Conservation (phyloP, 768 basidiomycete species). For the Russula sp. region DNA sequence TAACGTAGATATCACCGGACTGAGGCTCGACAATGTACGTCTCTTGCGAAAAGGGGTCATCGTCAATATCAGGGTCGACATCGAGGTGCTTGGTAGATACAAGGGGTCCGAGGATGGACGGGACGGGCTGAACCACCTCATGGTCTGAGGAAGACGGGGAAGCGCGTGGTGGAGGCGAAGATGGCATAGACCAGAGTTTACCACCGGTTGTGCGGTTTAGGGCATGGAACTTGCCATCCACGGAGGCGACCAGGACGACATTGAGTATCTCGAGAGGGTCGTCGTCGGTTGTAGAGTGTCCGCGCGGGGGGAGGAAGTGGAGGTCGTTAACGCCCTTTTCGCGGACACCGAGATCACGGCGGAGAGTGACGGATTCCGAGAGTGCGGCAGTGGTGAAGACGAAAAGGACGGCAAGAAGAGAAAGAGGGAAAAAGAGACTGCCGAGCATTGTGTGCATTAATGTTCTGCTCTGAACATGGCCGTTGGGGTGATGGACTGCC, state of each 20-base stretch:
- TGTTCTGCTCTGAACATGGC: neutral
- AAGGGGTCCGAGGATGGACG: slow-evolving; percentile 65
- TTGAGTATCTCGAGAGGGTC: slow-evolving; percentile 67
- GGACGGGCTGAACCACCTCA: slow-evolving; percentile 32
- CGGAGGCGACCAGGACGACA: slow-evolving; percentile 84
- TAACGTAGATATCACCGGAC: slow-evolving; percentile 89
- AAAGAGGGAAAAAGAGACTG: slow-evolving; percentile 24
- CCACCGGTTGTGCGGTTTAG: slow-evolving; percentile 83
- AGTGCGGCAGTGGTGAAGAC: slow-evolving; percentile 32
- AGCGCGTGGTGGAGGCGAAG: slow-evolving; percentile 42
- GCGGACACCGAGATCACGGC: slow-evolving; percentile 20
- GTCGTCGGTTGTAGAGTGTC: slow-evolving; percentile 22
- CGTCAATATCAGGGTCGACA: slow-evolving; percentile 56
- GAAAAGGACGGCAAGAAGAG: slow-evolving; percentile 28
- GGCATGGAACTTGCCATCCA: slow-evolving; percentile 94
- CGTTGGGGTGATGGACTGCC: neutral
- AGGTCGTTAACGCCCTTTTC: slow-evolving; percentile 12
- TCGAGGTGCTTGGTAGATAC: slow-evolving; percentile 67
- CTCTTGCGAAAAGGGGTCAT: slow-evolving; percentile 53
- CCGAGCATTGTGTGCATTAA: slow-evolving; percentile 24
- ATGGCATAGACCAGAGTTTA: slow-evolving; percentile 84
- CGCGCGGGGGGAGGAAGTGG: slow-evolving; percentile 28
- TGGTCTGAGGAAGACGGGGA: slow-evolving; percentile 34
- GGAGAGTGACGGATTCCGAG: slow-evolving; percentile 34
- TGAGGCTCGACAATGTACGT: slow-evolving; percentile 94